Evolutionary conservation across 441 rosid species (phyloP), one percentile per base, ranked within the genome.

Genomic region (Aleurites moluccanus): DNA sequence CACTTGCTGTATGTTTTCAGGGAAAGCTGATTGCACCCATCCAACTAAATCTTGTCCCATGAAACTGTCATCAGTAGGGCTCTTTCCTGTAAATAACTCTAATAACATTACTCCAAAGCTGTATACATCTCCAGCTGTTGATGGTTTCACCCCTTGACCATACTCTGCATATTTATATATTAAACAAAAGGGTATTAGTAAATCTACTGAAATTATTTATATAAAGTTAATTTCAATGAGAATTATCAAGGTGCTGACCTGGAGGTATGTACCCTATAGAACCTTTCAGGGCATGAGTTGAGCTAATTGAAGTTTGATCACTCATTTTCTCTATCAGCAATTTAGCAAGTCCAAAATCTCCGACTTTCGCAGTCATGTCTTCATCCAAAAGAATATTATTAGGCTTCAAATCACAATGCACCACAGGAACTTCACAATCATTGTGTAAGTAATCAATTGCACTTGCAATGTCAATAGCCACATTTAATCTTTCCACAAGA

Each of bases 371-470:
- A 74, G 83, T 83, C 89, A 85, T 77, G 35, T 87, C 85, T 50
- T 79, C 73, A 27, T 77, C 80, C 40, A 90, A 27, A 72, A 88
- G 85, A 55, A 88, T 72, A 57, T 89, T 89, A 83, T 78, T 84
- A 1, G 91, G 89, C 77, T 83, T 89, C 75, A 89, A 73, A 64
- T 90, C 94, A 67, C 92, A 85, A 62, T 90, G 94, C 38, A 86
- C 83, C 16, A 88, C 79, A 14, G 83, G 84, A 47, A 68, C 61
- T 55, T 82, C 80, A 80, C 81, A 82, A 56, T 83, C 88, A 69
- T 86, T 76, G 79, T 90, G 92, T 40, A 88, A 73, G 78, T 90
- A 88, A 62, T 88, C 92, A 60, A 87, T 49, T 18, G 89, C 89
- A 18, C 53, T 61, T 6, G 88, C 88, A 45, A 79, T 74, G 73